Evolutionary conservation across 306 rosid genomes (phyloP).

Genomic region (Psophocarpus tetragonolobus): DNA sequence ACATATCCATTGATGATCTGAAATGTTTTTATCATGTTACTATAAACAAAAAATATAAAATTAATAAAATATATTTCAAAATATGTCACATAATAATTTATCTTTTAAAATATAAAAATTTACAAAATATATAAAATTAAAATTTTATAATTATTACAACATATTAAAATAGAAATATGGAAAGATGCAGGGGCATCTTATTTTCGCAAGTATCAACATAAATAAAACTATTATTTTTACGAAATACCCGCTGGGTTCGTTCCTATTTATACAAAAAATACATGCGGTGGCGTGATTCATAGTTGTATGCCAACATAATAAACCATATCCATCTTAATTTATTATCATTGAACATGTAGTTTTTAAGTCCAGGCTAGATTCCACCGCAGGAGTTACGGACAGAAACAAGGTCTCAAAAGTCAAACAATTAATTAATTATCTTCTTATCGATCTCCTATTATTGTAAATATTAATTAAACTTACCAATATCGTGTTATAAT

Average conservation of each 20-base stretch:
- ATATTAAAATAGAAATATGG: too few relatives aligned
- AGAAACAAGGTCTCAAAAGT: constrained; percentile 37
- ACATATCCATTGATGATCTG: too few relatives aligned
- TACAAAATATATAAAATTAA: too few relatives aligned
- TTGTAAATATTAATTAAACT: not conserved
- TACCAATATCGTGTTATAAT: too few relatives aligned
- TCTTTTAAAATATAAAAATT: too few relatives aligned
- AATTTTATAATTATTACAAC: too few relatives aligned
- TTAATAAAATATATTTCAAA: too few relatives aligned
- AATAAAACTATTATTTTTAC: not conserved
- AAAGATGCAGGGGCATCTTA: too few relatives aligned
- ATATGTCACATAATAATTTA: too few relatives aligned
- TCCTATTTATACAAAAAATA: not conserved
- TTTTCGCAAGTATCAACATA: not conserved
- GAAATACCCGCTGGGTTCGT: not conserved
- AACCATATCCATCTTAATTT: not conserved
- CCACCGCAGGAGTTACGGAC: constrained; percentile 54
- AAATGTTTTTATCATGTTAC: too few relatives aligned
- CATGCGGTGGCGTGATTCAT: not conserved
- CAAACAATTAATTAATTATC: not conserved
- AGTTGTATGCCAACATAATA: not conserved
- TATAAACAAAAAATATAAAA: too few relatives aligned
- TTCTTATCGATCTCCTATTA: not conserved
- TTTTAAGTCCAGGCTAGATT: not conserved
- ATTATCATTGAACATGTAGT: not conserved